Conservation (phyloP, 352 stramenopile species). For the Phytophthora sp. region DNA sequence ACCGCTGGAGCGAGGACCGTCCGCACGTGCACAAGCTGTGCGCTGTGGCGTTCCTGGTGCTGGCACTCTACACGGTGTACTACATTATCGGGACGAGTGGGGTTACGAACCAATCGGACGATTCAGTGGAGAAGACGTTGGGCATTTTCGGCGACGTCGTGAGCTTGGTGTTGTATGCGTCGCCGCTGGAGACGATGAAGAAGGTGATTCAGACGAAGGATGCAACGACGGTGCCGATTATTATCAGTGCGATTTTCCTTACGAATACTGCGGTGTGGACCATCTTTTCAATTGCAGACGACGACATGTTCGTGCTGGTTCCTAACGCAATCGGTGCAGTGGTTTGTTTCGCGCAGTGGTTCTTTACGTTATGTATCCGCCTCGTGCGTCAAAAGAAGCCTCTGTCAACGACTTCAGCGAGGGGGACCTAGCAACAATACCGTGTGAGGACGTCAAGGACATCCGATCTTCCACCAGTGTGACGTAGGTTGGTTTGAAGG, state of each 20-base stretch:
- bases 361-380: constrained; percentile 37
- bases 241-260: constrained; percentile 32
- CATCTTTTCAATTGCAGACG: constrained; percentile 32
- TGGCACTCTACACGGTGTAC: constrained; percentile 22
- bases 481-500: too few species aligned
- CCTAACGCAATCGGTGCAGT: constrained; percentile 31
- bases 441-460: too few species aligned
- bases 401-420: too few species aligned
- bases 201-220: constrained; percentile 31
- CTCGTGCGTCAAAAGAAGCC: neutral
- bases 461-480: too few species aligned
- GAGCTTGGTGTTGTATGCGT: constrained; percentile 20
- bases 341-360: constrained; percentile 24
- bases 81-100: constrained; percentile 23
- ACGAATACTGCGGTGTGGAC: constrained; percentile 41
- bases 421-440: too few species aligned
- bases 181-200: constrained; percentile 26
- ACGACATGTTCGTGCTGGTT: constrained; percentile 44
- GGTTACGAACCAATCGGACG: constrained; percentile 31
- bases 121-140: constrained; percentile 18
- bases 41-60: constrained; percentile 88
- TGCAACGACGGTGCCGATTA: constrained; percentile 44
- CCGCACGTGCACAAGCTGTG: constrained; percentile 30
- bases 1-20: constrained; percentile 38
- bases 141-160: constrained; percentile 26